phyloP scores from a whole-genome alignment of 352 stramenopile species.

The Peronosclerospora sorghi region DNA sequence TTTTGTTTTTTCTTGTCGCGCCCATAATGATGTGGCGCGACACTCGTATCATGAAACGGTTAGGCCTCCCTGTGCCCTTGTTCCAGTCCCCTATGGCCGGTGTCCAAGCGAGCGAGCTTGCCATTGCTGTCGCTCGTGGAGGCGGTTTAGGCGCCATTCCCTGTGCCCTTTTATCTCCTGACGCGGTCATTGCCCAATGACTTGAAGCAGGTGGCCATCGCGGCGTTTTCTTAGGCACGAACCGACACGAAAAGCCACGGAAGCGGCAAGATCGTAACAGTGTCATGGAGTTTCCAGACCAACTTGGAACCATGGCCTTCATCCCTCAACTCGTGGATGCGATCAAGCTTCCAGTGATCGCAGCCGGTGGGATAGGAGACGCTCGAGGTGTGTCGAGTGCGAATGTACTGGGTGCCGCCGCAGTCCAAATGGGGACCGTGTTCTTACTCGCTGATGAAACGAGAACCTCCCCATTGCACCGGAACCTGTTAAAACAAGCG shows the following conservation, averaged over 20 bases:
- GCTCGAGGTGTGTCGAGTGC: slow-evolving; percentile 27
- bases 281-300: slow-evolving; percentile 16
- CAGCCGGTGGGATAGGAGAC: slow-evolving; percentile 45
- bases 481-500: slow-evolving; percentile 1
- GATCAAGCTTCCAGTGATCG: slow-evolving; percentile 35
- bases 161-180: slow-evolving; percentile 19
- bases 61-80: slow-evolving; percentile 16
- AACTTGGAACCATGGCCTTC: slow-evolving; percentile 34
- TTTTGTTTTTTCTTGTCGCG: not conserved
- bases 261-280: slow-evolving; percentile 7
- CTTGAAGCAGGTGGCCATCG: slow-evolving; percentile 49
- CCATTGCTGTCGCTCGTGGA: slow-evolving; percentile 17
- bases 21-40: slow-evolving; percentile 18
- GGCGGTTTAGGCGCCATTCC: slow-evolving; percentile 44
- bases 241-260: too few species aligned
- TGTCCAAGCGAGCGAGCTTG: slow-evolving; percentile 23
- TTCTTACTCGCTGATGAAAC: slow-evolving; percentile 44
- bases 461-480: slow-evolving; percentile 19
- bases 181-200: slow-evolving; percentile 42
- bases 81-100: slow-evolving; percentile 49
- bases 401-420: slow-evolving; percentile 31
- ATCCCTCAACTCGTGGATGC: slow-evolving; percentile 35
- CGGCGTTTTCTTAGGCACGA: slow-evolving; percentile 28
- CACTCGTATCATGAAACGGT: slow-evolving; percentile 11
- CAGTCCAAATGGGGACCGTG: slow-evolving; percentile 51